Percentiles rank a stretch among this genome's conserved stretches.
Evolutionary conservation across 441 rosid genomes (phyloP).

Genomic region (Gossypium trilobum): DNA sequence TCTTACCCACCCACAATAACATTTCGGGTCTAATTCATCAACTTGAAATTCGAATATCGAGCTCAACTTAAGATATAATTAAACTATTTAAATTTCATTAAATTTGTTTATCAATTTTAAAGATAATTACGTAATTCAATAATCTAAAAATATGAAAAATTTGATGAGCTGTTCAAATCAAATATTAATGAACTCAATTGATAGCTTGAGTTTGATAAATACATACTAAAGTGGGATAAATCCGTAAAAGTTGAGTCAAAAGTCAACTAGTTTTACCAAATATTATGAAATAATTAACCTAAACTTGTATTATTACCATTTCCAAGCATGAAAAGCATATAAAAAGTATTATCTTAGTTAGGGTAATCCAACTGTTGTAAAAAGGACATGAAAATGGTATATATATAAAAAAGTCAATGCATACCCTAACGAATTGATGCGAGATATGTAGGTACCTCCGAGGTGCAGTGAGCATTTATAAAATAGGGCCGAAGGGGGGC

Average conservation of each 20-base stretch:
- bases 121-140: too few species aligned
- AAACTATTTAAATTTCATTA: too few species aligned
- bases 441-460: neutral
- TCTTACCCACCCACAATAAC: neutral
- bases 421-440: neutral
- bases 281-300: neutral
- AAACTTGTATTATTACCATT: neutral
- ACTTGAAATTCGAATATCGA: too few species aligned
- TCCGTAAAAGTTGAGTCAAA: neutral
- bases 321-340: neutral
- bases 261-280: neutral
- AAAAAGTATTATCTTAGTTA: neutral
- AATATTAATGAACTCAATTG: too few species aligned
- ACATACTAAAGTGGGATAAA: neutral
- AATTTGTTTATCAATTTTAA: too few species aligned
- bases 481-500: neutral
- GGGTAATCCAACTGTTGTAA: constrained; percentile 7
- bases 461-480: neutral
- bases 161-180: too few species aligned
- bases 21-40: neutral
- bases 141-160: too few species aligned
- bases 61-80: too few species aligned
- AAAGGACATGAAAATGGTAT: neutral
- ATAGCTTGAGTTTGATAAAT: neutral
- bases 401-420: neutral